A percentile compares a stretch with the other conserved stretches of the same genome.
phyloP scores from a whole-genome alignment of 495 filamentous ascomycete genomes.

The Aspergillus cristatus region DNA sequence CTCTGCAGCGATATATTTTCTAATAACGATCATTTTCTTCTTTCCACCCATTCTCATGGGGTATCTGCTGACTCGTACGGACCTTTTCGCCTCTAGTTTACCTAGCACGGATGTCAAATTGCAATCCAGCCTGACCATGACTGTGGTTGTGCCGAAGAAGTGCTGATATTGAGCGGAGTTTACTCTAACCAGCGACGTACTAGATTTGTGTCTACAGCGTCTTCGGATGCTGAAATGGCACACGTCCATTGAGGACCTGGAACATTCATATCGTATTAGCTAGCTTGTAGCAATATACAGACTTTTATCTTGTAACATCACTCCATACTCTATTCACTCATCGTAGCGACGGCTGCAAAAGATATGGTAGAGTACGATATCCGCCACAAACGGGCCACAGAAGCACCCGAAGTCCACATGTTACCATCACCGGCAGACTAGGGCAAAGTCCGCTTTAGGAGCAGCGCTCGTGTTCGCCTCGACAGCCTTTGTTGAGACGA shows the following conservation, averaged over 20 bases:
- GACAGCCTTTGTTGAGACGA: too few species aligned
- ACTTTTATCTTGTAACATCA: too few species aligned
- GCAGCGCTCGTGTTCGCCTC: too few species aligned
- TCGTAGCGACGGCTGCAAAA: too few species aligned
- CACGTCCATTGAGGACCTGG: conserved; percentile 44
- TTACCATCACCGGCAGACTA: too few species aligned
- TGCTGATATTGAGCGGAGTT: conserved; percentile 48
- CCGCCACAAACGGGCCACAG: too few species aligned
- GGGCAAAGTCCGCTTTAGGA: too few species aligned
- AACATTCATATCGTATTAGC: conserved; percentile 18
- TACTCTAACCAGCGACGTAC: conserved; percentile 36
- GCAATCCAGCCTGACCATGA: conserved; percentile 74
- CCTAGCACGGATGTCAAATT: conserved; percentile 99
- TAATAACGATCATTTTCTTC: conserved; percentile 22
- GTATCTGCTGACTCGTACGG: too few species aligned
- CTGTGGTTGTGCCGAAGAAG: conserved; percentile 91
- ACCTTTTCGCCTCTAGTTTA: background rate
- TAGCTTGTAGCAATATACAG: too few species aligned
- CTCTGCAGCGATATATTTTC: conserved; percentile 10
- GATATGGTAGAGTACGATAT: too few species aligned
- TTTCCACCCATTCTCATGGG: background rate
- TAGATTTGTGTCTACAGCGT: conserved; percentile 39
- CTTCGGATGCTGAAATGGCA: conserved; percentile 27
- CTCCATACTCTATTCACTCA: too few species aligned
- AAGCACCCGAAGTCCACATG: too few species aligned